Conservation (phyloP, 306 rosid species). For the Medicago ruthenica region DNA sequence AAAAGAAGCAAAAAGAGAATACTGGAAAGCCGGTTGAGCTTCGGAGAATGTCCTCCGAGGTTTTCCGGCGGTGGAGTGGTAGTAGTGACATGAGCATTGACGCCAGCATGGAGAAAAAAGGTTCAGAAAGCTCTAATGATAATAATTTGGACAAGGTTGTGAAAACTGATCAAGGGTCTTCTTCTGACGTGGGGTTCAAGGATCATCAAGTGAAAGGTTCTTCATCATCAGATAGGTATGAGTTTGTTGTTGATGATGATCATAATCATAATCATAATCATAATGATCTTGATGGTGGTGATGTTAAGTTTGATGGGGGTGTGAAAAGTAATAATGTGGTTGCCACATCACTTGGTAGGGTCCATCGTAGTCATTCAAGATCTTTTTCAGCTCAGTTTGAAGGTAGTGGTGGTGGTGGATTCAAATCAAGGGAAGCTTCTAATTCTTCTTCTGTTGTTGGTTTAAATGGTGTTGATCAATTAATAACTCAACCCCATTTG, state of each 20-base stretch:
- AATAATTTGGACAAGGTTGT: conserved; percentile 45
- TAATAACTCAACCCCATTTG: conserved; percentile 54
- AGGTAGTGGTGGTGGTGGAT: conserved; percentile 54
- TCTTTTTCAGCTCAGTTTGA: conserved; percentile 82
- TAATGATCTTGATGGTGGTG: conserved; percentile 27
- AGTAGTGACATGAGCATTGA: conserved; percentile 97
- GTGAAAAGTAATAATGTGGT: conserved; percentile 58
- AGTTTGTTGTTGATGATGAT: conserved; percentile 46
- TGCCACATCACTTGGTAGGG: conserved; percentile 56
- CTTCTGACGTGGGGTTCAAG: conserved; percentile 48
- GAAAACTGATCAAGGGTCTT: conserved; percentile 57
- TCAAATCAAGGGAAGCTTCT: conserved; percentile 53
- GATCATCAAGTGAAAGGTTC: conserved; percentile 51
- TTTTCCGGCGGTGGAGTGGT: conserved; percentile 91
- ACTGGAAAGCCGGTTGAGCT: conserved; percentile 69
- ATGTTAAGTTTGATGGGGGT: conserved; percentile 54
- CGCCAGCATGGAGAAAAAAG: conserved; percentile 76
- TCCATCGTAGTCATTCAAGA: conserved; percentile 68
- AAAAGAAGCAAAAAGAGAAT: conserved; percentile 91
- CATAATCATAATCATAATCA: conserved; percentile 35
- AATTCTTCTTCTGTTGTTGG: conserved; percentile 45
- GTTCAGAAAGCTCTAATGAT: conserved; percentile 62
- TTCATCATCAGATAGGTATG: conserved; percentile 38
- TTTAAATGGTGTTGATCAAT: conserved; percentile 56
- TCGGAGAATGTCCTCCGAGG: conserved; percentile 83